Evolutionary conservation across 352 stramenopile genomes (phyloP).

Genomic region (Phytophthora citrophthora): DNA sequence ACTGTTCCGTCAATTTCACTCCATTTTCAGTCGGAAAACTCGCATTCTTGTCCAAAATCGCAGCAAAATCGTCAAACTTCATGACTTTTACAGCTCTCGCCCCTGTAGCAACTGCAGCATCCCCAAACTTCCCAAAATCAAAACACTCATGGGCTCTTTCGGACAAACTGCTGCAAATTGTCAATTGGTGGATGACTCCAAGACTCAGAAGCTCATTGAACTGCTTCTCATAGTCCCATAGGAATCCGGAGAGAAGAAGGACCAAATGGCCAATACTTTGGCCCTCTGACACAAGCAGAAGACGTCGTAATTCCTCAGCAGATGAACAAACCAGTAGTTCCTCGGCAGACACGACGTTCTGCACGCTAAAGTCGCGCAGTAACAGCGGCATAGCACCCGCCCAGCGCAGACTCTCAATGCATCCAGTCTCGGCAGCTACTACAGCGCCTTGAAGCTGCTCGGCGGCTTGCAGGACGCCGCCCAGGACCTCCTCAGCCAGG

Average conservation of each 20-base stretch:
- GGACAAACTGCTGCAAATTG: slow-evolving; percentile 71
- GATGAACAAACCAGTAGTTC: slow-evolving; percentile 38
- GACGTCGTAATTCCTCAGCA: slow-evolving; percentile 14
- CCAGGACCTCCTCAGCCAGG: slow-evolving; percentile 65
- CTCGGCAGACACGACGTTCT: slow-evolving; percentile 53
- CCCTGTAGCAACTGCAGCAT: slow-evolving; percentile 8
- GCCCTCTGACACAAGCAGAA: slow-evolving; percentile 27
- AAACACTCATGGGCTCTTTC: slow-evolving; percentile 76
- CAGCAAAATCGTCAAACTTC: slow-evolving; percentile 57
- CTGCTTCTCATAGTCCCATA: slow-evolving; percentile 65
- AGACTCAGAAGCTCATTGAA: slow-evolving; percentile 47
- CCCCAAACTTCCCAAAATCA: slow-evolving; percentile 43
- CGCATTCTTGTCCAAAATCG: slow-evolving; percentile 27
- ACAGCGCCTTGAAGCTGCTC: slow-evolving; percentile 60
- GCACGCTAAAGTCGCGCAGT: slow-evolving; percentile 62
- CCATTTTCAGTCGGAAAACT: slow-evolving; percentile 15
- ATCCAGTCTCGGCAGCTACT: slow-evolving; percentile 57
- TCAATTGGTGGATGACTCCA: slow-evolving; percentile 47
- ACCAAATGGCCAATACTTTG: slow-evolving; percentile 50
- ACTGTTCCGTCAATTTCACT: slow-evolving; percentile 11
- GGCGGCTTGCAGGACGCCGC: slow-evolving; percentile 56
- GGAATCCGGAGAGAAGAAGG: slow-evolving; percentile 58
- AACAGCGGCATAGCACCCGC: slow-evolving; percentile 67
- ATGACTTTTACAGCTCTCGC: slow-evolving; percentile 35
- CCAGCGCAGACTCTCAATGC: slow-evolving; percentile 75